Conservation (phyloP, 2,329 filamentous ascomycete genomes). For the Periconia digitata region DNA sequence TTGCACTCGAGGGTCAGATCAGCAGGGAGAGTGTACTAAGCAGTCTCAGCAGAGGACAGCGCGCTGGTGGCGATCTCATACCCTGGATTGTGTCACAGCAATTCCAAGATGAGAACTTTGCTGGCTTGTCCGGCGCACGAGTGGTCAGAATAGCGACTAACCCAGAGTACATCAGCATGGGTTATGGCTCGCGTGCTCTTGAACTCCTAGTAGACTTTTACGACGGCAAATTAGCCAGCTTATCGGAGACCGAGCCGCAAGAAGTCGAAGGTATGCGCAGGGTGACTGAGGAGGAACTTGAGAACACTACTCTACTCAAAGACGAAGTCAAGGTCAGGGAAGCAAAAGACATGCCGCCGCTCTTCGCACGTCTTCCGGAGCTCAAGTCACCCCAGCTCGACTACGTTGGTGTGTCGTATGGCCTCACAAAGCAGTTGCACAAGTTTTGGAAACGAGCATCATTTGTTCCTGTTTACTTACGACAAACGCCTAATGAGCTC, state of each 20-base stretch:
- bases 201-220: constrained; percentile 90
- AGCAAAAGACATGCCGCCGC: constrained; percentile 85
- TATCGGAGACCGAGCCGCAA: constrained; percentile 70
- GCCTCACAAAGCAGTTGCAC: constrained; percentile 81
- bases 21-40: constrained; percentile 90
- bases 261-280: constrained; percentile 67
- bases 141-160: constrained; percentile 95
- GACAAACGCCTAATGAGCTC: constrained; percentile 93
- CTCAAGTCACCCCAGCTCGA: constrained; percentile 78
- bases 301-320: constrained; percentile 72
- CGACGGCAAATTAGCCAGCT: constrained; percentile 83
- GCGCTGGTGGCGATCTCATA: constrained; percentile 89
- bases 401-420: constrained; percentile 94
- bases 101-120: constrained; percentile 97
- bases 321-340: constrained; percentile 91
- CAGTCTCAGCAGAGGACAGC: constrained; percentile 82
- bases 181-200: constrained; percentile 87
- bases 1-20: constrained; percentile 92
- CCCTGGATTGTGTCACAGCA: constrained; percentile 98
- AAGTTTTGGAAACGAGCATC: constrained; percentile 93
- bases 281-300: constrained; percentile 80
- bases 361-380: constrained; percentile 87
- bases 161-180: constrained; percentile 88
- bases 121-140: constrained; percentile 85
- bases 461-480: constrained; percentile 88